Base-by-base conservation (phyloP, 345 rosid species). In the Excoecaria cochinchinensis region DNA sequence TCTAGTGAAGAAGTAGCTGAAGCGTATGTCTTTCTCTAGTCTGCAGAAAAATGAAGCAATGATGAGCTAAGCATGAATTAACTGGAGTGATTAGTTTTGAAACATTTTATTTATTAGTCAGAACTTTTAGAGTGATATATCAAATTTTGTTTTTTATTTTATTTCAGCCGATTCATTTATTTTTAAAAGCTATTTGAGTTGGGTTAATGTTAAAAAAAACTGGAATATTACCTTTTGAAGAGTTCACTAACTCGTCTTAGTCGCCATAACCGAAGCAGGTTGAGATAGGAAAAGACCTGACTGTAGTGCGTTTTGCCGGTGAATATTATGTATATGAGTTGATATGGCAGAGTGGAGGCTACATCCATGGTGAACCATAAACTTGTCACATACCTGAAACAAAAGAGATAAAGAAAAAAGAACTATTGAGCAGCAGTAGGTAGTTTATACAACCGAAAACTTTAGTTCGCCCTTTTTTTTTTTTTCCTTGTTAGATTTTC, bases 201-300 rank as follows among this genome's bases (percentile, higher is more conserved):
- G 48, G 10, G 7, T 44, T 44, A 44, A 8, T 10, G 7, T 44
- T 44, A 10, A 44, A 44, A 44, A 44, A 6, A 10, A 31, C 14
- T 58, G 25, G 21, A 58, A 3, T 56, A 55, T 19, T 79, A 92
- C 97, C 98, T 91, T 78, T 68, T 77, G 77, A 90, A 95, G 81
- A 95, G 92, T 51, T 84, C 87, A 22, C 89, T 63, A 3, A 95
- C 91, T n/a, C 97, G 94, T 67, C 98, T 69, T 70, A 92, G 91
- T 76, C 97, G 91, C 99, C 98, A 95, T 2, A 95, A 92, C 38
- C 98, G 90, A 74, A 92, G 96, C 88, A 92, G 78, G 79, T 90
- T 90, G 83, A 95, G 92, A 85, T 88, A 82, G 76, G 89, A 85
- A 6, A 92, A 90, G 78, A 71, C 82, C 46, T 80, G 74, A 13